Conservation (phyloP, 768 basidiomycete genomes). For the Boletus reticulatus region DNA sequence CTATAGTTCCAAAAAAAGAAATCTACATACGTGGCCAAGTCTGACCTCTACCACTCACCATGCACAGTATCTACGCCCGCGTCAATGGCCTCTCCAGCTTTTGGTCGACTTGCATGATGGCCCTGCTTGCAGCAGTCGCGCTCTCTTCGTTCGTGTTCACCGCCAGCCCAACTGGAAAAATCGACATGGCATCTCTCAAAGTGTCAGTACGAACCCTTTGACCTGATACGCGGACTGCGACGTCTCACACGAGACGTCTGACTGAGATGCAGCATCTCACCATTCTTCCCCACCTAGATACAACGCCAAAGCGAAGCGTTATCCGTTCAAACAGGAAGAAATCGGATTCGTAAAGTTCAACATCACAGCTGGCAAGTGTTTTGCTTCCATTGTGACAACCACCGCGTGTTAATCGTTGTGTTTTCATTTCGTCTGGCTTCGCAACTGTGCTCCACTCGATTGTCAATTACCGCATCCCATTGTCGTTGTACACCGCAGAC, state of each 20-base stretch:
- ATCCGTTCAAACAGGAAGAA: constrained; percentile 65
- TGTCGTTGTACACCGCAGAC: constrained; percentile 44
- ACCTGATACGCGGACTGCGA: constrained; percentile 2
- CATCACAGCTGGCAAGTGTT: constrained; percentile 65
- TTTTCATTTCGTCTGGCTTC: constrained; percentile 25
- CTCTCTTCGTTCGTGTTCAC: constrained; percentile 69
- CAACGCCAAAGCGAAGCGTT: constrained; percentile 49
- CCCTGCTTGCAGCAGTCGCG: constrained; percentile 65
- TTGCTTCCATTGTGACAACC: constrained; percentile 26
- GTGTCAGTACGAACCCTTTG: constrained; percentile 52
- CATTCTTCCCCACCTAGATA: constrained; percentile 32
- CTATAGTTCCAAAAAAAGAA: constrained; percentile 9
- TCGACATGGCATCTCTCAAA: constrained; percentile 66
- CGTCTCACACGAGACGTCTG: constrained; percentile 7
- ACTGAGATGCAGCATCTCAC: constrained; percentile 14
- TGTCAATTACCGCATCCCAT: constrained; percentile 14
- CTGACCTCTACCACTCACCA: constrained; percentile 24
- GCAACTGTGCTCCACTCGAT: constrained; percentile 9
- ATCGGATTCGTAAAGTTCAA: constrained; percentile 81
- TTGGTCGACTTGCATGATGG: constrained; percentile 74
- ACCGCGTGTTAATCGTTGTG: constrained; percentile 23
- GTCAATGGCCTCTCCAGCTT: constrained; percentile 73
- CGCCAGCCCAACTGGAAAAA: constrained; percentile 52
- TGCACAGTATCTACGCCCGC: constrained; percentile 72
- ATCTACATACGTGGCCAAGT: neutral